Evolutionary conservation across 257 asterid genomes (phyloP).

Genomic region (Echium plantagineum): DNA sequence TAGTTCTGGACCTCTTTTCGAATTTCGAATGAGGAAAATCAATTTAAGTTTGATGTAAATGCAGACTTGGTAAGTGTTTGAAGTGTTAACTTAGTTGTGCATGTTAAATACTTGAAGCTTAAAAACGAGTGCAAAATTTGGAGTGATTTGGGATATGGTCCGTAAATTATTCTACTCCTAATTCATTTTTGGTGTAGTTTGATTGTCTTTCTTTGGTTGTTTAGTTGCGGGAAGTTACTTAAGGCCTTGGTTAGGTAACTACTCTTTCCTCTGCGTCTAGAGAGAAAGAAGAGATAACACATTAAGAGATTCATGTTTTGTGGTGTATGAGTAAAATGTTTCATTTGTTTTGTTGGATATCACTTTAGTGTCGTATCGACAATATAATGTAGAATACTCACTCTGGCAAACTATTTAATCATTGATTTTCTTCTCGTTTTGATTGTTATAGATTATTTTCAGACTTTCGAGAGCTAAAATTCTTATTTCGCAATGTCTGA

Average conservation of each 20-base stretch:
- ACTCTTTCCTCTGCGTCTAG: no score
- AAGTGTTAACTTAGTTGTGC: no score
- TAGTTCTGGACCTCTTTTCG: neutral
- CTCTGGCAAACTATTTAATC: no score
- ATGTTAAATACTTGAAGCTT: neutral
- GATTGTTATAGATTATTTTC: no score
- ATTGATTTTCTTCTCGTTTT: neutral
- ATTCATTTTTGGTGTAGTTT: neutral
- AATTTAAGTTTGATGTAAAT: no score
- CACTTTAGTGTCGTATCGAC: neutral
- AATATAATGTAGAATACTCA: no score
- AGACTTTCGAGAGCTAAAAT: neutral
- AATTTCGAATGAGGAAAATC: neutral
- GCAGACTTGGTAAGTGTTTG: no score
- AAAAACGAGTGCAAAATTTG: neutral
- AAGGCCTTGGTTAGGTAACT: no score
- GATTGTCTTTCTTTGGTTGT: neutral
- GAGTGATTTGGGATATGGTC: neutral
- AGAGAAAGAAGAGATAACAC: no score
- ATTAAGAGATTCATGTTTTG: no score
- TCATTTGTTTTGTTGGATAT: no score
- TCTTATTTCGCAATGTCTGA: neutral
- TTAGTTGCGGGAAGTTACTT: neutral
- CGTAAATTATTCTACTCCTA: neutral
- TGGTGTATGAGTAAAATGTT: no score